Percentiles rank a stretch among this genome's conserved stretches.
These are phyloP conservation scores for Cyberlindnera nakhonratchasimensis DNA, from an alignment of 805 yeast genomes.

Conservation along the genomic window DNA sequence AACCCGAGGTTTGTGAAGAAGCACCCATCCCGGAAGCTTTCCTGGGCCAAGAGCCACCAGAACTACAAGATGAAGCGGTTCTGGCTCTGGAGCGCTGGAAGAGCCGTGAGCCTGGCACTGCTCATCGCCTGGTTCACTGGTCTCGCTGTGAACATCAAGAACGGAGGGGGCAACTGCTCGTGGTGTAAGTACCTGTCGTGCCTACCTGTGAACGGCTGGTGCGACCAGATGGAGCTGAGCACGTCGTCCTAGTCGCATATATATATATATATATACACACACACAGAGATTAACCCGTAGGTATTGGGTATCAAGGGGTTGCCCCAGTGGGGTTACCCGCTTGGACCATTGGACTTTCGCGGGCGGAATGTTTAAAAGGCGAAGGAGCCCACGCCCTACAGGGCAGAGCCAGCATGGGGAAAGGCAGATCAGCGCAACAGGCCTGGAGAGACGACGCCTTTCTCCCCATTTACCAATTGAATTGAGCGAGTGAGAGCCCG, in stretches of 20 bases:
- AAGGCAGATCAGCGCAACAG: too few species aligned
- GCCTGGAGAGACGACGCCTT: too few species aligned
- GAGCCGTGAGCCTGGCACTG: slow-evolving; percentile 44
- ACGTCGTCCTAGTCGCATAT: background rate
- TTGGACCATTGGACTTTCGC: background rate
- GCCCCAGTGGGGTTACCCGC: background rate
- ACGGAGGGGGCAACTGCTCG: slow-evolving; percentile 49
- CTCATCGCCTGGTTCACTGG: slow-evolving; percentile 48
- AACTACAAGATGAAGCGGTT: slow-evolving; percentile 38
- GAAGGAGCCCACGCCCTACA: background rate
- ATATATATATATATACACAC: background rate
- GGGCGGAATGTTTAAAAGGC: background rate
- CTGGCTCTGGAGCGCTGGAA: slow-evolving; percentile 48
- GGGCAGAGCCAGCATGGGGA: background rate
- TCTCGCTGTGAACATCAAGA: slow-evolving; percentile 45
- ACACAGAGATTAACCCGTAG: background rate
- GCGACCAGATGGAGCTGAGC: slow-evolving; percentile 43
- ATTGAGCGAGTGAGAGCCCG: too few species aligned
- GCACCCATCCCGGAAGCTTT: slow-evolving; percentile 7
- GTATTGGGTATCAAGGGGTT: too few species aligned
- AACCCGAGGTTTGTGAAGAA: slow-evolving; percentile 48
- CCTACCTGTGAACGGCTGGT: slow-evolving; percentile 69
- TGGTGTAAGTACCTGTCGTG: slow-evolving; percentile 79
- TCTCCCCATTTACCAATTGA: too few species aligned
- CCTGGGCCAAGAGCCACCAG: slow-evolving; percentile 17